Conservation (phyloP, 192 early-diverging fungal genomes). For the Backusella westeae region DNA sequence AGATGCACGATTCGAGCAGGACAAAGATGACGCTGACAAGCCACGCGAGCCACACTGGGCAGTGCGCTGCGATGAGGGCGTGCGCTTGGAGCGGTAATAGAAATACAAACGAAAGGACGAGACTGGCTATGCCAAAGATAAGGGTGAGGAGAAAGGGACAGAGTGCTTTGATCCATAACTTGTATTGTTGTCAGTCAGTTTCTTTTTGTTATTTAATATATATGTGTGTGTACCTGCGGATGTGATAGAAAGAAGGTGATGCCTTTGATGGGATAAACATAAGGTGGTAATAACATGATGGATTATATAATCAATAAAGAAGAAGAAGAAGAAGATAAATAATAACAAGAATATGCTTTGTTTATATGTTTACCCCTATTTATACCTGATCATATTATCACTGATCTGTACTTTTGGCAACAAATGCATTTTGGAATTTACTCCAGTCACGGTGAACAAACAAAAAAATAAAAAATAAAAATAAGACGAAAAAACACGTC, state of each 20-base stretch:
- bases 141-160: constrained; percentile 54
- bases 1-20: constrained; percentile 49
- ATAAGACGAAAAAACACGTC: not conserved
- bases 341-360: not conserved
- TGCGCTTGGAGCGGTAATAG: constrained; percentile 58
- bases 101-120: constrained; percentile 55
- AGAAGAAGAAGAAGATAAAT: not conserved
- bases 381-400: too few species aligned
- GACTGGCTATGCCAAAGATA: constrained; percentile 40
- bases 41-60: constrained; percentile 64
- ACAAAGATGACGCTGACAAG: constrained; percentile 57
- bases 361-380: too few species aligned
- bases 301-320: not conserved
- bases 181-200: not conserved
- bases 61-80: constrained; percentile 45
- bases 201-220: not conserved
- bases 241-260: constrained; percentile 6
- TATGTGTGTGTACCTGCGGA: not conserved
- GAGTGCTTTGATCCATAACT: constrained; percentile 46
- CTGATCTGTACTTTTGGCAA: too few species aligned
- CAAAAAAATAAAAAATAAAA: not conserved
- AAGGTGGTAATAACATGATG: not conserved
- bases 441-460: too few species aligned
- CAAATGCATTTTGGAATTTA: too few species aligned
- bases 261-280: not conserved